Conservation (phyloP, 768 basidiomycete genomes). For the Erythrobasidium yunnanense region DNA sequence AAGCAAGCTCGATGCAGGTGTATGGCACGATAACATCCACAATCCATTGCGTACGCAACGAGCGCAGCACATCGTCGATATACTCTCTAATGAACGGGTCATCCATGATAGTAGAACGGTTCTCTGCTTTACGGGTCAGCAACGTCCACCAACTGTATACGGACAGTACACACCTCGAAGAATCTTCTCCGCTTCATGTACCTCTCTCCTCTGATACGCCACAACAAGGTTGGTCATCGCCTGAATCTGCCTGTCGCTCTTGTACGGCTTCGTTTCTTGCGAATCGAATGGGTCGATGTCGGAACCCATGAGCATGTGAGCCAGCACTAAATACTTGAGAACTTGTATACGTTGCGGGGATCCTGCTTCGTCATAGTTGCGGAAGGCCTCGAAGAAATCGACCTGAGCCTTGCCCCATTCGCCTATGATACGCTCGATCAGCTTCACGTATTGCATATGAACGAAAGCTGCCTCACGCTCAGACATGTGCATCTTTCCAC, state of each 20-base stretch:
- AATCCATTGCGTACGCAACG: constrained; percentile 87
- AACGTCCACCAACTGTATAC: no score
- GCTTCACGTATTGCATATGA: background rate
- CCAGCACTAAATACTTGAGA: constrained; percentile 91
- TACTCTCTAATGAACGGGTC: constrained; percentile 89
- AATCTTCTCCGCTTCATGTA: constrained; percentile 94
- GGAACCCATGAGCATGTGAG: constrained; percentile 95
- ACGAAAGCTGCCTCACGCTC: constrained; percentile 55
- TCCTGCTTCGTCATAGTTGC: constrained; percentile 96
- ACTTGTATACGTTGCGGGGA: constrained; percentile 95
- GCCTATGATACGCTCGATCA: constrained; percentile 47
- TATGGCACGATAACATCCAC: constrained; percentile 98
- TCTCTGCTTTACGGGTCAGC: no score
- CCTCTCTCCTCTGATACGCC: constrained; percentile 91
- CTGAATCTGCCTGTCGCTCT: constrained; percentile 87
- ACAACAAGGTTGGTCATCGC: constrained; percentile 97
- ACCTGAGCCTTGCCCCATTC: constrained; percentile 95
- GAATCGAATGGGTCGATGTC: constrained; percentile 99
- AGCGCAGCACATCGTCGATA: constrained; percentile 89
- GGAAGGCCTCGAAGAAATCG: constrained; percentile 98
- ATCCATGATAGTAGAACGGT: constrained; percentile 88
- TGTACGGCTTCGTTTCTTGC: constrained; percentile 99
- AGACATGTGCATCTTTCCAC: constrained; percentile 99
- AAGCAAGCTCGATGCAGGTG: constrained; percentile 80
- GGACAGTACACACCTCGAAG: constrained; percentile 66